Evolutionary conservation across 176 grass and related monocot genomes (phyloP).

Genomic region (Guadua angustifolia): DNA sequence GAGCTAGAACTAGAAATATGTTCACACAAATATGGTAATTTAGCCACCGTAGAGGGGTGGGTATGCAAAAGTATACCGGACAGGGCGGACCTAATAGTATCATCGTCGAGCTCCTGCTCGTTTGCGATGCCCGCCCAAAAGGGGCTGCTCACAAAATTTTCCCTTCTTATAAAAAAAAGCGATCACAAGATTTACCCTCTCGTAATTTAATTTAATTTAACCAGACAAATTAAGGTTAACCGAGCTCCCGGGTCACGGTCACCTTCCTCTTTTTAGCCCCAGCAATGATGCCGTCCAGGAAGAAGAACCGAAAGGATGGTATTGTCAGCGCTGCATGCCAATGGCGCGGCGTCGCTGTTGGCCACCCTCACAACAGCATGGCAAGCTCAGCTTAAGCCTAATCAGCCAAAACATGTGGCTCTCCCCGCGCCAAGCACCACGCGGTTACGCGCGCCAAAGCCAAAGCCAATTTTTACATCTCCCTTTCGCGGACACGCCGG

Average conservation of each 20-base stretch:
- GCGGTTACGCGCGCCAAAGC: neutral
- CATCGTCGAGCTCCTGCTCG: too few relatives aligned
- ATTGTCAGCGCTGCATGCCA: neutral
- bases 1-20: too few relatives aligned
- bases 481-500: conserved; percentile 1
- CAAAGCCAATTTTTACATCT: neutral
- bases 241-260: neutral
- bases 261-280: neutral
- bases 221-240: neutral
- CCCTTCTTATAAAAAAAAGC: neutral
- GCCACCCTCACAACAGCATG: conserved; percentile 35
- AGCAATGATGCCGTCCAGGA: conserved; percentile 1
- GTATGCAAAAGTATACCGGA: too few relatives aligned
- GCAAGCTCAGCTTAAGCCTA: neutral
- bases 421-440: conserved; percentile 4
- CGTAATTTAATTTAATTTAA: neutral
- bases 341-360: conserved; percentile 38
- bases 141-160: too few relatives aligned
- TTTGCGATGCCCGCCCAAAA: too few relatives aligned
- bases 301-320: conserved; percentile 9
- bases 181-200: neutral
- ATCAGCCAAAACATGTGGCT: conserved; percentile 34
- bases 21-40: too few relatives aligned
- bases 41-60: too few relatives aligned
- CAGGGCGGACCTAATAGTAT: too few relatives aligned